Evolutionary conservation across 2,329 filamentous ascomycete species (phyloP).

Genomic region (Byssothecium circinans): DNA sequence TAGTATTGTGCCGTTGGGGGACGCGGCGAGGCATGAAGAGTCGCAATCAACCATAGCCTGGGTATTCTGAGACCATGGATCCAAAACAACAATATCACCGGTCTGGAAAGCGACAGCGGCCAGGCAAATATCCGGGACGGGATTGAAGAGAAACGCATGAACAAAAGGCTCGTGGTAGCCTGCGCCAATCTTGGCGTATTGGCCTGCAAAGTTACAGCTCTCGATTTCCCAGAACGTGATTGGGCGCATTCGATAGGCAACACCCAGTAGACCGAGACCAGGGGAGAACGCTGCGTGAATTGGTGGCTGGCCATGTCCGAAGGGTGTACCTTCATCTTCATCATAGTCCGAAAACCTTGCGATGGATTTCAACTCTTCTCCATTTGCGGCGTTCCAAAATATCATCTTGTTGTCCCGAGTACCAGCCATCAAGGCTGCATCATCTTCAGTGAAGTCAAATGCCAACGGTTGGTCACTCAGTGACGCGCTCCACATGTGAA

Average conservation of each 20-base stretch:
- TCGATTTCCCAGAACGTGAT: background rate
- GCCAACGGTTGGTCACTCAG: background rate
- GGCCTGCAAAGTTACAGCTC: background rate
- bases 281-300: background rate
- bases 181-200: background rate
- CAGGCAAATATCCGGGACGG: background rate
- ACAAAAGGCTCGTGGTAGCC: background rate
- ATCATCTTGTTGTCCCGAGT: constrained; percentile 1
- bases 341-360: background rate
- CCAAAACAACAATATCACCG: background rate
- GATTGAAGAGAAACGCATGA: background rate
- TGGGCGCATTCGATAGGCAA: background rate
- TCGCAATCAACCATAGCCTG: too few relatives aligned
- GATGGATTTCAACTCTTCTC: background rate
- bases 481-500: background rate
- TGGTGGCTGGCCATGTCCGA: background rate
- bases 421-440: background rate
- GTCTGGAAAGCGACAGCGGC: background rate
- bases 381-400: background rate
- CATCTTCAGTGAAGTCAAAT: background rate
- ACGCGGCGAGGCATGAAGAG: background rate
- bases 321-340: background rate
- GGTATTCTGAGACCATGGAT: too few relatives aligned
- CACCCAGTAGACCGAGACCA: background rate
- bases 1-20: background rate